Conservation (phyloP, 2,329 filamentous ascomycete species). For the Botrytis byssoidea region DNA sequence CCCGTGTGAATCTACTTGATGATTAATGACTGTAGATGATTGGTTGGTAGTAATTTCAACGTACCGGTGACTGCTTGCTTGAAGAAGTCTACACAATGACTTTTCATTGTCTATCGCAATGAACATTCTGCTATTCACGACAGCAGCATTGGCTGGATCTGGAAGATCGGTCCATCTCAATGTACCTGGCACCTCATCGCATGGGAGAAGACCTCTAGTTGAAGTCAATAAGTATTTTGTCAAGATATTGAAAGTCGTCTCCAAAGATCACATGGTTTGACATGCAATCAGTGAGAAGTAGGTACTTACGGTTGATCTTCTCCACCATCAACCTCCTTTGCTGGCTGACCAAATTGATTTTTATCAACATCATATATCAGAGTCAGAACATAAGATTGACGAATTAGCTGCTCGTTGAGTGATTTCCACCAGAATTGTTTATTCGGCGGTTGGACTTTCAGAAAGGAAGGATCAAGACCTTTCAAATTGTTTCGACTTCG, state of each 20-base stretch:
- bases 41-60: constrained; percentile 24
- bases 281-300: not conserved
- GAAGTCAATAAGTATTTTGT: not conserved
- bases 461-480: constrained; percentile 29
- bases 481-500: constrained; percentile 39
- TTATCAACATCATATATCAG: constrained; percentile 53
- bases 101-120: constrained; percentile 39
- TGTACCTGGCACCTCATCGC: constrained; percentile 46
- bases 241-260: not conserved
- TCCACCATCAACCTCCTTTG: constrained; percentile 28
- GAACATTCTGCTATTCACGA: constrained; percentile 36
- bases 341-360: constrained; percentile 47
- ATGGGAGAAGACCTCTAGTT: not conserved
- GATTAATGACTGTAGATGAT: constrained; percentile 18
- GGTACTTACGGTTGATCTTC: constrained; percentile 25
- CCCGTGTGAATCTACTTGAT: constrained; percentile 31
- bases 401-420: constrained; percentile 53
- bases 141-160: constrained; percentile 45
- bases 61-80: constrained; percentile 54
- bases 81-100: constrained; percentile 49
- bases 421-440: constrained; percentile 47
- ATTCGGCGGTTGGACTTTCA: constrained; percentile 27
- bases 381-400: constrained; percentile 58
- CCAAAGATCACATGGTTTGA: not conserved
- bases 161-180: constrained; percentile 61